Conservation (phyloP, 2,329 filamentous ascomycete genomes). For the Exophiala sideris region DNA sequence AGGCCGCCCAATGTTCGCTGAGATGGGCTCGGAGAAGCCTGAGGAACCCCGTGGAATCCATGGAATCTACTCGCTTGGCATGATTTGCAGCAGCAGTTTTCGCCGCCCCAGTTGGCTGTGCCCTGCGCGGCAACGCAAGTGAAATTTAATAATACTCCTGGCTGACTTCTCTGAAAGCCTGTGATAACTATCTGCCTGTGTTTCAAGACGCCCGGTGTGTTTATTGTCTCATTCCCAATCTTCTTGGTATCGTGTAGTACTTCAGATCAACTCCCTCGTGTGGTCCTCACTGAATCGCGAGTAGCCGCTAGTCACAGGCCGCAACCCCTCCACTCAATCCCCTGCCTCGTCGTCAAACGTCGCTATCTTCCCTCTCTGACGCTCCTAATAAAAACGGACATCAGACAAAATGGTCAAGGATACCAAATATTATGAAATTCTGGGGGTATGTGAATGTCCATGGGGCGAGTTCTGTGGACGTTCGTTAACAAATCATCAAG, state of each 20-base stretch:
- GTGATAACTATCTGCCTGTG: not conserved
- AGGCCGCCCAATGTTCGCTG: too few species aligned
- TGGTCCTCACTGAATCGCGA: too few species aligned
- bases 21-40: too few species aligned
- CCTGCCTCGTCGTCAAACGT: not conserved
- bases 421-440: slow-evolving; percentile 47
- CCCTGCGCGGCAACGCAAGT: too few species aligned
- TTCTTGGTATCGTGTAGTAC: not conserved
- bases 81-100: too few species aligned
- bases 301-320: not conserved
- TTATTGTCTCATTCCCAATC: not conserved
- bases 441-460: slow-evolving; percentile 41
- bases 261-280: not conserved
- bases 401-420: slow-evolving; percentile 48
- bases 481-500: slow-evolving; percentile 45
- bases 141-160: too few species aligned
- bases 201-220: too few species aligned
- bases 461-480: not conserved
- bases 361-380: not conserved
- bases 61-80: too few species aligned
- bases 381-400: not conserved
- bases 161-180: not conserved
- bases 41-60: too few species aligned
- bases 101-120: too few species aligned
- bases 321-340: not conserved